Base-by-base conservation (phyloP, 306 rosid species). In the Cucumis hystrix region DNA sequence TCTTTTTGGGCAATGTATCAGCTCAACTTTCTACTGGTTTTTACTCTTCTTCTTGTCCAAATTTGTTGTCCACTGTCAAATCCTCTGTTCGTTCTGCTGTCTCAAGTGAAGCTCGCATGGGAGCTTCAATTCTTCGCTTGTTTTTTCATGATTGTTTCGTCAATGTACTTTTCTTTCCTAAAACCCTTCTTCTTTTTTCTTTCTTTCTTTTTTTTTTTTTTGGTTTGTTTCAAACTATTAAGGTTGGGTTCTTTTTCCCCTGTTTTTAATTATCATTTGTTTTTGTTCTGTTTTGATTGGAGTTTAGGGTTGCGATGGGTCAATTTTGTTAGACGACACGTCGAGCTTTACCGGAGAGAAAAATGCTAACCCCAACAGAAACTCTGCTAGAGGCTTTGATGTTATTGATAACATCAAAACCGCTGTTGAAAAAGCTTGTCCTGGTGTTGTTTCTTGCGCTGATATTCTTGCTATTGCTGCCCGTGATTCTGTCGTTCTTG, bases 81-180 rank as follows among this genome's bases (percentile, higher is more conserved):
- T 66, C 82, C 60, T 75, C 78, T 0, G 89, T 94, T 28, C 84
- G 82, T 21, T 83, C 91, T 0, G 97, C 95, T 7, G 81, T 94
- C 28, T 17, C 75, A 1, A 94, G 86, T 8, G 98, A 92, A 78
- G 28, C 96, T 28, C 89, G 98, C 21, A 94, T 90, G 93, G 98
- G 97, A n/a, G 97, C 97, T 78, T 94, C 98, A 61, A 86, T 94
- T 75, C 91, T 94, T 13, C 98, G 98, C 74, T 75, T 94, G 80
- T 89, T 87, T 89, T 94, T 94, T 79, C 98, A 92, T 12, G 97
- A 94, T 41, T 94, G 96, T 71, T 90, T 94, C 67, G 98, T 94
- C 77, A 94, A 94, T 75, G 97, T 94, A 89, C 82, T 79, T 77
- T 18, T 64, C 75, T 56, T 45, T 37, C 52, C 13, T 17, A 0